Base-by-base conservation (phyloP, 768 basidiomycete genomes). In the Dentipellis sp. region DNA sequence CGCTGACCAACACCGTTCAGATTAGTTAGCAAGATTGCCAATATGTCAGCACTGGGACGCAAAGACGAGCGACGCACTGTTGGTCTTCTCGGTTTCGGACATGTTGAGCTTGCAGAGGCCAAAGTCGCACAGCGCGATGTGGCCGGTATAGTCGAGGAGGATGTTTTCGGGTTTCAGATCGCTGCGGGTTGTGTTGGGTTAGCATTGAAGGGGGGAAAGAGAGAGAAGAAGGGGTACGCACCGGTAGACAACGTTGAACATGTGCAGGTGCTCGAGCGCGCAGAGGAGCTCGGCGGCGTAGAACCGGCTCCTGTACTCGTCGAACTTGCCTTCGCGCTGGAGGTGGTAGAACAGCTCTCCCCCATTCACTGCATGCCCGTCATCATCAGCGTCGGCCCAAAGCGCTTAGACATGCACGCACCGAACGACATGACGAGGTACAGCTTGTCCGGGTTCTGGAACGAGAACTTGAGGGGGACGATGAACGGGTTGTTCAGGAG, bases 111-210 rank as follows among this genome's bases (percentile, higher is more conserved):
- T 93, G 71, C 91, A 94, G 22, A 94, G 78, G n/a, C 92, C 95
- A 66, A 99, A 99, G 69, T 99, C 95, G 66, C 95, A 99, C 36
- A 99, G 74, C 1, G 95, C 94, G 61, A 99, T 98, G 65, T 99
- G 95, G 9, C 95, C 95, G 0, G 94, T 94, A 65, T 95, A 98
- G 71, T 98, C 95, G 50, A 99, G 74, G 4, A 99, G 74, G 66
- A 98, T 99, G 69, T 99, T 99, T 72, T 99, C 95, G 11, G 95
- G 95, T 67, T 99, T 99, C 62, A 99, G 74, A 69, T 99, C 95
- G 47, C 91, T 91, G 65, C 54, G 59, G 19, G 19, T 16, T 17
- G 52, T 48, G 39, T 54, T 48, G 51, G 56, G n/a, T 47, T 23
- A 22, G 23, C 50, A 47, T 14, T 55, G 58, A 29, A 57, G 49